phyloP scores from a whole-genome alignment of 2,329 filamentous ascomycete species.

The Lanzia echinophila region DNA sequence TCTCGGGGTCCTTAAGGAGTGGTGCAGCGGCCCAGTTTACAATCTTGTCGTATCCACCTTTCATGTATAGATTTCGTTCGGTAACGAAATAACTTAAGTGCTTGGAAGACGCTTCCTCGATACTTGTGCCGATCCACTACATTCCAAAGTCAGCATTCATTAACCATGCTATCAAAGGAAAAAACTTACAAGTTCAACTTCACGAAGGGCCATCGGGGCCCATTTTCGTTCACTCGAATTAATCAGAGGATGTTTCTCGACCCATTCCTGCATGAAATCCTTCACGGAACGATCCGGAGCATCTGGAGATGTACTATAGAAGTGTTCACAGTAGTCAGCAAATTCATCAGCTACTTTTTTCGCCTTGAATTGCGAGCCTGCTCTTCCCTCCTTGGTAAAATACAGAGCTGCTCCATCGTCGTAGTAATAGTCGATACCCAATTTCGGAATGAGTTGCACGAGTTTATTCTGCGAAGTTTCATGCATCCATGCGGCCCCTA shows the following conservation, averaged over 20 bases:
- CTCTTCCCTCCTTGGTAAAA: conserved; percentile 36
- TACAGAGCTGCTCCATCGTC: conserved; percentile 38
- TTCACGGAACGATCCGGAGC: conserved; percentile 35
- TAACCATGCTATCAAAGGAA: background rate
- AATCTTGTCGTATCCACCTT: conserved; percentile 39
- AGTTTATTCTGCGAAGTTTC: conserved; percentile 40
- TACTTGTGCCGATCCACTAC: conserved; percentile 36
- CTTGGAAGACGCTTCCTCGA: conserved; percentile 37
- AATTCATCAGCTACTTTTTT: conserved; percentile 41
- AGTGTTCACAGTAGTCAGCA: conserved; percentile 37
- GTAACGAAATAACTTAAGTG: conserved; percentile 38
- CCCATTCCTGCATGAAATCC: conserved; percentile 36
- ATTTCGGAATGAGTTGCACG: conserved; percentile 36
- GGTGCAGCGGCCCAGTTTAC: conserved; percentile 36
- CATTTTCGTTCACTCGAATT: conserved; percentile 37
- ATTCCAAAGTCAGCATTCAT: background rate
- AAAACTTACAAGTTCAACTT: conserved; percentile 32
- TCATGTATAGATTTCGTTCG: conserved; percentile 40
- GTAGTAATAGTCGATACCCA: conserved; percentile 39
- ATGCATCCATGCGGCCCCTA: conserved; percentile 40
- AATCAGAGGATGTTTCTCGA: conserved; percentile 36
- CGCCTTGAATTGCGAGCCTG: conserved; percentile 39
- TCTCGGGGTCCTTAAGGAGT: conserved; percentile 31
- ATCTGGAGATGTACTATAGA: conserved; percentile 35
- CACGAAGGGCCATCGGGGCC: conserved; percentile 38